Evolutionary conservation across 352 stramenopile genomes (phyloP).

Genomic region (Pythium sukuiense): DNA sequence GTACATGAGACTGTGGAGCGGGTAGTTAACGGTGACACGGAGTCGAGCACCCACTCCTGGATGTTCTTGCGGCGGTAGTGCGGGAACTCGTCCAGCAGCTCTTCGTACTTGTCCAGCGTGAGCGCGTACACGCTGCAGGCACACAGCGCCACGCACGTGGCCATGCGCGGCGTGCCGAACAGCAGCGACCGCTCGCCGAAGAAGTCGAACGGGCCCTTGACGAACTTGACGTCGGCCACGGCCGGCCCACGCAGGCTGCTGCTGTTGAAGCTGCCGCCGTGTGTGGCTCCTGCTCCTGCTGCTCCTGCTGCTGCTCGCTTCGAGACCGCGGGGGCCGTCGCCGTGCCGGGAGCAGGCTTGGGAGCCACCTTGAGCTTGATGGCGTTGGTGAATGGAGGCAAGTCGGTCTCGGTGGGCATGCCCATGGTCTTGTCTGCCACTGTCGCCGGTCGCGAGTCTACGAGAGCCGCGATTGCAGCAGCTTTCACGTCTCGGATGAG

Average conservation of each 20-base stretch:
- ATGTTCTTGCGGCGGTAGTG: constrained; percentile 56
- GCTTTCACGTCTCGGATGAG: constrained; percentile 16
- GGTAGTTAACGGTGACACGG: not conserved
- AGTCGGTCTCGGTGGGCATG: not conserved
- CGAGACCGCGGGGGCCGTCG: not conserved
- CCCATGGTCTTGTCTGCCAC: not conserved
- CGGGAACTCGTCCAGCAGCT: constrained; percentile 68
- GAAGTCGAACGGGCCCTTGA: constrained; percentile 76
- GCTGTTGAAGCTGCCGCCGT: constrained; percentile 1
- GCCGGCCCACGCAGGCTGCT: not conserved
- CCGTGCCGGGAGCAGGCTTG: not conserved
- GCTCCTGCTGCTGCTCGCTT: not conserved
- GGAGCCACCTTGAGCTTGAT: constrained; percentile 15
- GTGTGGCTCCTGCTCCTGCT: not conserved
- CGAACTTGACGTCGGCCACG: constrained; percentile 45
- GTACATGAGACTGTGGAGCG: not conserved
- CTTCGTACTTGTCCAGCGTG: constrained; percentile 59
- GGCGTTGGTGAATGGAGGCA: not conserved
- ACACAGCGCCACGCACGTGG: constrained; percentile 65
- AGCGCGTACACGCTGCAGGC: constrained; percentile 76
- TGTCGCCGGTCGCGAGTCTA: not conserved
- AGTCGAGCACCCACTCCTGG: constrained; percentile 46
- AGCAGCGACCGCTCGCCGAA: constrained; percentile 76
- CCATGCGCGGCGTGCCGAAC: constrained; percentile 66
- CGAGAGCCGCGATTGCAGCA: constrained; percentile 4